A percentile compares a stretch with the other conserved stretches of the same genome.
Evolutionary conservation across 179 eudicot species (phyloP).

Genomic region (Vitellaria paradoxa): DNA sequence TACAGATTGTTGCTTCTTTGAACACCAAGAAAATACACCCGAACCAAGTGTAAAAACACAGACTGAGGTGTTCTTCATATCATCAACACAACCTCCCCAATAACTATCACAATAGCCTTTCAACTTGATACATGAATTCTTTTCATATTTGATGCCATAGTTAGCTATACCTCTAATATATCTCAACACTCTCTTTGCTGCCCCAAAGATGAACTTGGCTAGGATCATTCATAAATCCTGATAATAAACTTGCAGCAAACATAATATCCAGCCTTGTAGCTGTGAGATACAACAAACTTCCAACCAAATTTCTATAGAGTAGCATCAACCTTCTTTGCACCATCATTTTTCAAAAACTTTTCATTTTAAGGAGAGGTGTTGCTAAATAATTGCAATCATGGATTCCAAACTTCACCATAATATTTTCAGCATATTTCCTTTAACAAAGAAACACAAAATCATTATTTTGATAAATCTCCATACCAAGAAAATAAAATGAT

Average conservation of each 20-base stretch:
- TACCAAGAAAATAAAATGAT: background rate
- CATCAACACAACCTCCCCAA: constrained; percentile 1
- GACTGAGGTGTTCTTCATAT: background rate
- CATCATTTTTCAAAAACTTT: background rate
- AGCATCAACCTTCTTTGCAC: background rate
- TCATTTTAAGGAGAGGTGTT: background rate
- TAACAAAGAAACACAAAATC: background rate
- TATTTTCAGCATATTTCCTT: background rate
- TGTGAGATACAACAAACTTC: background rate
- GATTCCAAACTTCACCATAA: background rate
- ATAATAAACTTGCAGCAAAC: background rate
- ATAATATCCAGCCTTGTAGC: background rate
- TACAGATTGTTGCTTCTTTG: background rate
- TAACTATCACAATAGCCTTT: background rate
- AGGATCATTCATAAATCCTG: background rate
- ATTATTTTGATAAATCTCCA: background rate
- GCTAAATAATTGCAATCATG: background rate
- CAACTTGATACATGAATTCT: background rate
- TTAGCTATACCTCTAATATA: background rate
- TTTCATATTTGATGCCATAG: background rate
- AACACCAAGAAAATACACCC: background rate
- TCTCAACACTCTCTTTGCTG: background rate
- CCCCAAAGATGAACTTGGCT: constrained; percentile 1
- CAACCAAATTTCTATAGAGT: background rate
- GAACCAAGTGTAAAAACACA: background rate